Evolutionary conservation across 352 stramenopile genomes (phyloP).

Genomic region (Peronospora belbahrii): DNA sequence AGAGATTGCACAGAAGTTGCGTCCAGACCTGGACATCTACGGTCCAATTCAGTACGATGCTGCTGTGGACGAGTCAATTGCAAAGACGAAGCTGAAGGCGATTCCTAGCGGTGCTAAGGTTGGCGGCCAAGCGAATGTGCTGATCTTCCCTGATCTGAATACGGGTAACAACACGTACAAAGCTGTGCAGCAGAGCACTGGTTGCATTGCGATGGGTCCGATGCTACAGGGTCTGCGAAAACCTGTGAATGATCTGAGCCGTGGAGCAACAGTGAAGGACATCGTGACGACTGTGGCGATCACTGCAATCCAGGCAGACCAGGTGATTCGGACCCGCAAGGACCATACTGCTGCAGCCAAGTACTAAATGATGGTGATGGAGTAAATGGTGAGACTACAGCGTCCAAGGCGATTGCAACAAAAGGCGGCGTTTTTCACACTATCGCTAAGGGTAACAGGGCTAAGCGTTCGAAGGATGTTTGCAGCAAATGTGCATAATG

Average conservation of each 20-base stretch:
- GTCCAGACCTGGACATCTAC: slow-evolving; percentile 74
- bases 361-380: slow-evolving; percentile 9
- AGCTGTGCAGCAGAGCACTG: slow-evolving; percentile 75
- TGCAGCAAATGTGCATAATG: too few relatives aligned
- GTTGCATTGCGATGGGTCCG: slow-evolving; percentile 76
- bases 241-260: slow-evolving; percentile 84
- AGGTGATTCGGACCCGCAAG: slow-evolving; percentile 37
- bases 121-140: slow-evolving; percentile 73
- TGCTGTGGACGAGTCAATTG: slow-evolving; percentile 66
- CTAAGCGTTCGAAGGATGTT: too few relatives aligned
- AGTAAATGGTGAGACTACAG: too few relatives aligned
- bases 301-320: slow-evolving; percentile 80
- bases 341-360: slow-evolving; percentile 7
- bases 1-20: slow-evolving; percentile 51
- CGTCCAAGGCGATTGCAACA: too few relatives aligned
- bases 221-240: slow-evolving; percentile 86
- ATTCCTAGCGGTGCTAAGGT: slow-evolving; percentile 50
- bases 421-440: too few relatives aligned
- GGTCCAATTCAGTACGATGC: slow-evolving; percentile 83
- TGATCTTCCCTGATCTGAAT: slow-evolving; percentile 85
- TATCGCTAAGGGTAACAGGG: too few relatives aligned
- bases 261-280: slow-evolving; percentile 83
- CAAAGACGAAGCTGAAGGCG: slow-evolving; percentile 74
- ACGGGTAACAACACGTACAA: slow-evolving; percentile 89
- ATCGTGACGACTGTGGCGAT: slow-evolving; percentile 87